These are phyloP conservation scores for Arctostaphylos glauca DNA, from an alignment of 148 eudicot species.

Conservation along the genomic window DNA sequence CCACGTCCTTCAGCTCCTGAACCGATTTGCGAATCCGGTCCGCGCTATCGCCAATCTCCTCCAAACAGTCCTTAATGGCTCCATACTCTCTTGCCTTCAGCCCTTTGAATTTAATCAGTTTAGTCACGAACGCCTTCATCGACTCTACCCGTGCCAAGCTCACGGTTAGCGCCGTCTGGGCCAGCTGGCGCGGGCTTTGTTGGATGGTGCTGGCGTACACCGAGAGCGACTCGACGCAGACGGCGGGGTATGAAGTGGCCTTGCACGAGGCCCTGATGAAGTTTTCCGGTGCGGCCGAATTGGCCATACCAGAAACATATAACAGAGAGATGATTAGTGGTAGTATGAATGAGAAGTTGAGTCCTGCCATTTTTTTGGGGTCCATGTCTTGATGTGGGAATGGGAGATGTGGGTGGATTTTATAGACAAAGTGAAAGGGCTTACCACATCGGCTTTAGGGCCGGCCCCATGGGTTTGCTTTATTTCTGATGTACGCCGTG, in stretches of 20 bases:
- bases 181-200: conserved; percentile 42
- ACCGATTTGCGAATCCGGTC: conserved; percentile 51
- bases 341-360: background rate
- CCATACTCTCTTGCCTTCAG: conserved; percentile 41
- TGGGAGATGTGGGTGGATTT: background rate
- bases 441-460: no score
- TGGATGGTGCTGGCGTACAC: conserved; percentile 38
- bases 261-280: conserved; percentile 56
- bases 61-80: conserved; percentile 58
- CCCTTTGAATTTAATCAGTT: conserved; percentile 31
- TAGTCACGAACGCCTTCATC: conserved; percentile 31
- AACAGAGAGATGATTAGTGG: conserved; percentile 7
- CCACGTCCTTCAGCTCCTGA: conserved; percentile 39
- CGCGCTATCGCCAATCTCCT: conserved; percentile 52
- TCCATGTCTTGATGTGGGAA: background rate
- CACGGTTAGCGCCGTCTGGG: conserved; percentile 50
- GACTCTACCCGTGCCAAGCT: conserved; percentile 43
- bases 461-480: background rate
- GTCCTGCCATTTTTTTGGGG: conserved; percentile 25
- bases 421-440: background rate
- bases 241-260: conserved; percentile 42
- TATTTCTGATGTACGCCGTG: background rate
- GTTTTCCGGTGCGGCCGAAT: conserved; percentile 11
- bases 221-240: conserved; percentile 52
- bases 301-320: conserved; percentile 13